Conservation (phyloP, 495 filamentous ascomycete genomes). For the Aspergillus carlsbadensis region DNA sequence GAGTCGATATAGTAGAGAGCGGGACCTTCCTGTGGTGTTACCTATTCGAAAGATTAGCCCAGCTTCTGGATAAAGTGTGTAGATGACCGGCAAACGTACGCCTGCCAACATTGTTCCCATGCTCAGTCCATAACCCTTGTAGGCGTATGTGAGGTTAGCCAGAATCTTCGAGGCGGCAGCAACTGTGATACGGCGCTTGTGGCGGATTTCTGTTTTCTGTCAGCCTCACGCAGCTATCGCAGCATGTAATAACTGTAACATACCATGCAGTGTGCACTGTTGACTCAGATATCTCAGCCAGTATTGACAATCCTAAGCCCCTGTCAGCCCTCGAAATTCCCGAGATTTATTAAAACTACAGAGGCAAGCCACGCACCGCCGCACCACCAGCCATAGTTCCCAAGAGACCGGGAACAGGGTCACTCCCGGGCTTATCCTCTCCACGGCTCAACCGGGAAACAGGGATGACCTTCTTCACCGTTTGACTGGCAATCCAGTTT, state of each 20-base stretch:
- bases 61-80: no score
- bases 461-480: slow-evolving; percentile 96
- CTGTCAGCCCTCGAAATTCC: slow-evolving; percentile 12
- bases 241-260: slow-evolving; percentile 3
- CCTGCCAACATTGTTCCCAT: slow-evolving; percentile 99
- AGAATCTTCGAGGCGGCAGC: slow-evolving; percentile 98
- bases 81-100: slow-evolving; percentile 45
- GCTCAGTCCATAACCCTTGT: slow-evolving; percentile 95
- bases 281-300: slow-evolving; percentile 98
- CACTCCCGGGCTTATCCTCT: slow-evolving; percentile 61
- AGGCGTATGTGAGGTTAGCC: slow-evolving; percentile 94
- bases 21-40: slow-evolving; percentile 89
- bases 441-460: slow-evolving; percentile 49
- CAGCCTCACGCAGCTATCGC: slow-evolving; percentile 3
- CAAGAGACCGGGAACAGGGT: slow-evolving; percentile 75
- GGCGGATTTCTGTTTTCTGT: slow-evolving; percentile 68
- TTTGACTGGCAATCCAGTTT: slow-evolving; percentile 98
- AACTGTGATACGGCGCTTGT: slow-evolving; percentile 97
- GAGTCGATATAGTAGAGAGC: slow-evolving; percentile 99
- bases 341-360: neutral
- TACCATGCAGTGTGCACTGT: slow-evolving; percentile 93
- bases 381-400: slow-evolving; percentile 99
- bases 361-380: slow-evolving; percentile 58
- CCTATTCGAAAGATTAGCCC: slow-evolving; percentile 23
- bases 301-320: slow-evolving; percentile 88